phyloP scores from a whole-genome alignment of 1,284 basidiomycete species.

The Leucoagaricus sp. region DNA sequence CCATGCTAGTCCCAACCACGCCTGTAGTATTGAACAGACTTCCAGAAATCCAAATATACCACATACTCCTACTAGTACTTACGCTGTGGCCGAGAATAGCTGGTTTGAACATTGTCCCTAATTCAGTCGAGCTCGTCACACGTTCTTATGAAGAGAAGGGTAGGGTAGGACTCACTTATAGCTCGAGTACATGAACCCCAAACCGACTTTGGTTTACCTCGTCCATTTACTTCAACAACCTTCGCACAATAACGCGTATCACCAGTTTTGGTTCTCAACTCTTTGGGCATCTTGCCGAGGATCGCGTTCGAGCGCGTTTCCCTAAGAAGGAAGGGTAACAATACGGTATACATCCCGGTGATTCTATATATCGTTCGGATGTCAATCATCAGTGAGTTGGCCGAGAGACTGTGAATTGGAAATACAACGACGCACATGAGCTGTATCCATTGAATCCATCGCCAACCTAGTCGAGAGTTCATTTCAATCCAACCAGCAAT shows the following conservation, averaged over 20 bases:
- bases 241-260: slow-evolving; percentile 49
- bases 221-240: slow-evolving; percentile 54
- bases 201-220: slow-evolving; percentile 53
- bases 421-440: slow-evolving; percentile 44
- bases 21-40: slow-evolving; percentile 37
- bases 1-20: slow-evolving; percentile 77
- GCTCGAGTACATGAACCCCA: slow-evolving; percentile 66
- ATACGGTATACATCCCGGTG: slow-evolving; percentile 38
- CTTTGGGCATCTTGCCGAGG: slow-evolving; percentile 50
- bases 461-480: slow-evolving; percentile 59
- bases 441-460: slow-evolving; percentile 82
- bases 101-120: no score
- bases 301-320: slow-evolving; percentile 63
- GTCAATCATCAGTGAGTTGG: neutral
- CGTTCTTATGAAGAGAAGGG: no score
- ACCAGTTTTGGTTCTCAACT: slow-evolving; percentile 57
- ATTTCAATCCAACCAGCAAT: slow-evolving; percentile 68
- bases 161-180: slow-evolving; percentile 44
- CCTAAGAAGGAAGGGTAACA: slow-evolving; percentile 46
- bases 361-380: slow-evolving; percentile 30
- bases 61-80: no score
- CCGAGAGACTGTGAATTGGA: neutral
- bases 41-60: no score
- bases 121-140: no score
- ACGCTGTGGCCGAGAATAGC: slow-evolving; percentile 56